Conservation (phyloP, 176 grass and related monocot genomes). For the Carex littledalei region DNA sequence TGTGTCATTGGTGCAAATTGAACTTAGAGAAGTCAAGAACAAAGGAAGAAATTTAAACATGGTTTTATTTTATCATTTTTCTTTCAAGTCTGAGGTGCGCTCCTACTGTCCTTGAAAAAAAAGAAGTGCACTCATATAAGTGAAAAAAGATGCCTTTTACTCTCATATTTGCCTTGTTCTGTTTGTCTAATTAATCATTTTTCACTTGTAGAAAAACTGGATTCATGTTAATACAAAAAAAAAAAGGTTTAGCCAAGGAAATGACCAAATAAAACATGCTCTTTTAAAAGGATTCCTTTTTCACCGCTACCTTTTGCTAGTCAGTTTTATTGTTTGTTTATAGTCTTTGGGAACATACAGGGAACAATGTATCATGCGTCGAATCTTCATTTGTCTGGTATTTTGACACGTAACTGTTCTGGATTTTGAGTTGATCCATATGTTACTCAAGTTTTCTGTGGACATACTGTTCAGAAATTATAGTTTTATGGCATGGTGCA, state of each 20-base stretch:
- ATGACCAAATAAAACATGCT: background rate
- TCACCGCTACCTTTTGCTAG: background rate
- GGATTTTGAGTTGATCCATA: background rate
- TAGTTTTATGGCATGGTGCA: background rate
- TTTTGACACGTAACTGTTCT: background rate
- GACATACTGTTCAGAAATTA: background rate
- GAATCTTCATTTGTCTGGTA: background rate
- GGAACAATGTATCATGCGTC: background rate
- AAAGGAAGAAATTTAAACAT: background rate
- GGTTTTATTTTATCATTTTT: slow-evolving; percentile 1
- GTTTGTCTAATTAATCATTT: background rate
- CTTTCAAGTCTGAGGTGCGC: background rate
- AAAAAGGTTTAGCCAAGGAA: background rate
- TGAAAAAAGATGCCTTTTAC: background rate
- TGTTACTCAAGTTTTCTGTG: background rate
- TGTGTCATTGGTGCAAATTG: slow-evolving; percentile 12
- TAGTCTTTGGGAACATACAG: background rate
- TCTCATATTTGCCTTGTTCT: background rate
- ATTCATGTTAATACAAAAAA: background rate
- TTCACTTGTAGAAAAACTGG: background rate
- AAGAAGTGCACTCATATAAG: background rate
- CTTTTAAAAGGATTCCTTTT: background rate
- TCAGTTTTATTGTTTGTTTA: background rate
- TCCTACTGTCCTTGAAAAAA: background rate
- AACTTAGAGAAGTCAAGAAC: background rate